A percentile compares a stretch with the other conserved stretches of the same genome.
Evolutionary conservation across 805 yeast genomes (phyloP).

Genomic region (Myxozyma nipponensis): DNA sequence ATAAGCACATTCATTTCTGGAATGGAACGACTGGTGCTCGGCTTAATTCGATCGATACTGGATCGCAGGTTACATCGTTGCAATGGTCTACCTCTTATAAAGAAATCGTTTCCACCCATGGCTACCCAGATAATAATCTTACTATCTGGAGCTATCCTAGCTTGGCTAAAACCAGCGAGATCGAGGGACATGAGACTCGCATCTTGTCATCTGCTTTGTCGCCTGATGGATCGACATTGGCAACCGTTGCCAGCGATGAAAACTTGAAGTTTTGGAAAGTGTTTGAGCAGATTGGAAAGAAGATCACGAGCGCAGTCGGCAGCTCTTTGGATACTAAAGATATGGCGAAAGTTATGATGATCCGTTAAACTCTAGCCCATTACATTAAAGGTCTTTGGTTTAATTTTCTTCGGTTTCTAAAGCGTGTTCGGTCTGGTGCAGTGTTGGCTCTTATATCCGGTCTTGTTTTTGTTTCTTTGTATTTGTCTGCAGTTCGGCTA

Average conservation of each 20-base stretch:
- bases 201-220: conserved; percentile 78
- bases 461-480: not conserved
- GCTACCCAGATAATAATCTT: conserved; percentile 82
- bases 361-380: conserved; percentile 37
- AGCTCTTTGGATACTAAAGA: conserved; percentile 42
- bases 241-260: conserved; percentile 95
- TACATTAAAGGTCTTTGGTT: not conserved
- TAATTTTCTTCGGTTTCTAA: not conserved
- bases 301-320: conserved; percentile 32
- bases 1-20: conserved; percentile 89
- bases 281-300: conserved; percentile 55
- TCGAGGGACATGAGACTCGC: conserved; percentile 87
- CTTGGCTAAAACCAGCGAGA: conserved; percentile 81
- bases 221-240: conserved; percentile 85
- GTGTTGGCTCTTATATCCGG: not conserved
- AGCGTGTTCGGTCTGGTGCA: not conserved
- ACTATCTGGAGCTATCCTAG: conserved; percentile 83
- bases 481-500: not conserved
- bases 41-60: conserved; percentile 81
- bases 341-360: conserved; percentile 51
- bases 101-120: conserved; percentile 92
- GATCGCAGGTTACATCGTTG: conserved; percentile 89
- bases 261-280: conserved; percentile 92
- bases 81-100: conserved; percentile 66
- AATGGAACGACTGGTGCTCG: conserved; percentile 87